Evolutionary conservation across 2,329 filamentous ascomycete species (phyloP).

Genomic region (Ophiostoma perfectum): DNA sequence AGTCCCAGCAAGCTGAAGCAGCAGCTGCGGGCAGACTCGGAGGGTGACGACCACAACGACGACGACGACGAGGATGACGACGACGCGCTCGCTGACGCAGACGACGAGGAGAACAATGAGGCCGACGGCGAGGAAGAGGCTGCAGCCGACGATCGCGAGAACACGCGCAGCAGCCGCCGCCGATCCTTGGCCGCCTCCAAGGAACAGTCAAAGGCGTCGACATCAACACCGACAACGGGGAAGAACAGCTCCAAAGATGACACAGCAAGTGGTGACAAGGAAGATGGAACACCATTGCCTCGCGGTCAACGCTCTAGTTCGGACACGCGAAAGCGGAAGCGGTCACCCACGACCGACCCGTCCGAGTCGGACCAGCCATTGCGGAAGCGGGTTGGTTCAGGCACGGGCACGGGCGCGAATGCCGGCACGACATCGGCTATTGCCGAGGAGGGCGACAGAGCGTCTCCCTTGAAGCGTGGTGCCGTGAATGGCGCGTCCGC

Average conservation of each 20-base stretch:
- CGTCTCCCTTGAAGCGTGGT: too few relatives aligned
- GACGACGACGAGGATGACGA: conserved; percentile 33
- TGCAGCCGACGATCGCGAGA: conserved; percentile 19
- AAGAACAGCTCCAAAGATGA: conserved; percentile 24
- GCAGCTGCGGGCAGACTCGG: conserved; percentile 38
- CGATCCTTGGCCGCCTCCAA: conserved; percentile 34
- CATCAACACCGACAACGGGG: not conserved
- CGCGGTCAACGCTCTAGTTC: conserved; percentile 28
- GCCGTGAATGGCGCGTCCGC: conserved; percentile 10
- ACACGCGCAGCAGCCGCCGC: conserved; percentile 17
- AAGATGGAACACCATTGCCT: conserved; percentile 10
- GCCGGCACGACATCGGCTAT: not conserved
- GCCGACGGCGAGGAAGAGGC: conserved; percentile 30
- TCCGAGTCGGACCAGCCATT: conserved; percentile 45
- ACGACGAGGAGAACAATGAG: conserved; percentile 34
- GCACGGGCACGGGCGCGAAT: conserved; percentile 35
- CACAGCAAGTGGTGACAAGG: conserved; percentile 19
- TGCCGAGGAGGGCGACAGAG: not conserved
- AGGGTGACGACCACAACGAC: conserved; percentile 31
- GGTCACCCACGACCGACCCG: conserved; percentile 42
- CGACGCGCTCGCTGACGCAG: conserved; percentile 35
- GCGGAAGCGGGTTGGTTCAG: conserved; percentile 51
- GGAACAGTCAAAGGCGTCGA: conserved; percentile 26
- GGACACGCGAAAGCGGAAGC: conserved; percentile 48
- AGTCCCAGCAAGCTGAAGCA: conserved; percentile 74